Base-by-base conservation (phyloP, 345 rosid species). In the Trapa incisa region DNA sequence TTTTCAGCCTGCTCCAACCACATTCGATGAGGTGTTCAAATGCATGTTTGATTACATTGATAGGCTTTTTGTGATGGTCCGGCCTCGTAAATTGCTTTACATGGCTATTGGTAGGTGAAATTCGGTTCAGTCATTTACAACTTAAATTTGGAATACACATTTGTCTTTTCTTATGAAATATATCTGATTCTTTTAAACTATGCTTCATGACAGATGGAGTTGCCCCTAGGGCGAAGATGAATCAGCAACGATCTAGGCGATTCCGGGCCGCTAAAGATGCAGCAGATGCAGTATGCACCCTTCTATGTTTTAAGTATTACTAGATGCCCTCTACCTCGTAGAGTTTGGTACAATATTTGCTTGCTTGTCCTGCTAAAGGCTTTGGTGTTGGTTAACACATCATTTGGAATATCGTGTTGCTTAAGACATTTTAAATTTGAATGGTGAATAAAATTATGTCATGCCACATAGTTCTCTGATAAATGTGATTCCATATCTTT, bases 181-280 rank as follows among this genome's bases (percentile, higher is more conserved):
- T 0, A 43, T 38, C 48, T 65, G 67, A 65, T 65, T 65, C 17
- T 42, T 35, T 65, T 14, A n/a, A n/a, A 66, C 68, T 72, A 33
- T 71, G 61, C 71, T 50, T 63, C 48, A 75, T 64, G 57, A 72
- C 74, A 94, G 99, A 94, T 74, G 96, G 99, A 67, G 99, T 94
- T 12, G 99, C 97, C 33, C 99, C 97, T 38, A 83, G 99, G 68
- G 99, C 97, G 12, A 91, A 94, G 76, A 94, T 94, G 96, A 94
- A 94, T 76, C 97, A 91, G 66, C 99, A 94, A 68, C 83, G 97
- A 22, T 86, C 96, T 22, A 85, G 97, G 84, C 84, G 97, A 54
- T 94, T 94, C 75, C 81, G 96, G 76, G 85, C 99, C 53, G 96
- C 97, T 37, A 89, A 91, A 74, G 99, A 91, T 83, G 93, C 96